Evolutionary conservation across 2,329 filamentous ascomycete species (phyloP).

Genomic region (Colletotrichum somersetense): DNA sequence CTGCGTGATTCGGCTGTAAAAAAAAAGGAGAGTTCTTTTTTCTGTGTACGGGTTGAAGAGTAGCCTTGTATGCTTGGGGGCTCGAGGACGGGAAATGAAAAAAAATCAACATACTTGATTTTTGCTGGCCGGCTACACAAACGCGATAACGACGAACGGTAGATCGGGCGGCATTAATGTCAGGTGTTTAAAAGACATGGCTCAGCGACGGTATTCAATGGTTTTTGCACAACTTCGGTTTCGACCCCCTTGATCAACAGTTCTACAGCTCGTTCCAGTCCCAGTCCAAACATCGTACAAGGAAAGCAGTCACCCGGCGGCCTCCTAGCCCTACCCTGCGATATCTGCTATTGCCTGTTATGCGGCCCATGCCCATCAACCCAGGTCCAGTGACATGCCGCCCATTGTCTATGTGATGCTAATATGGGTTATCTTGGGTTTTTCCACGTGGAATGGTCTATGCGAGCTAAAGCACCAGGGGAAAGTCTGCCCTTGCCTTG

Average conservation of each 20-base stretch:
- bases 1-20: conserved; percentile 32
- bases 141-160: conserved; percentile 41
- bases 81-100: conserved; percentile 40
- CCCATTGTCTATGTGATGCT: neutral
- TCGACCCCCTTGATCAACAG: conserved; percentile 6
- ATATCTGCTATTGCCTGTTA: no score
- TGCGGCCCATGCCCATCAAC: neutral
- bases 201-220: conserved; percentile 42
- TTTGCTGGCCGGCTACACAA: conserved; percentile 42
- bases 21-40: conserved; percentile 25
- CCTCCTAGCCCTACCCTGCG: conserved; percentile 1
- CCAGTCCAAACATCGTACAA: conserved; percentile 10
- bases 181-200: conserved; percentile 42
- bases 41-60: conserved; percentile 34
- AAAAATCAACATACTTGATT: conserved; percentile 41
- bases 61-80: conserved; percentile 35
- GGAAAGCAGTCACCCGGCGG: neutral
- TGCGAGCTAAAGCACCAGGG: conserved; percentile 17
- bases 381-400: conserved; percentile 14
- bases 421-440: neutral
- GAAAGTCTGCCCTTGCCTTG: conserved; percentile 21
- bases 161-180: conserved; percentile 42
- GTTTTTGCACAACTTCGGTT: conserved; percentile 32
- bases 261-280: conserved; percentile 4
- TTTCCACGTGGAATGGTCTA: neutral